Conservation (phyloP, 2,329 filamentous ascomycete species). For the Emericellopsis cladophorae region DNA sequence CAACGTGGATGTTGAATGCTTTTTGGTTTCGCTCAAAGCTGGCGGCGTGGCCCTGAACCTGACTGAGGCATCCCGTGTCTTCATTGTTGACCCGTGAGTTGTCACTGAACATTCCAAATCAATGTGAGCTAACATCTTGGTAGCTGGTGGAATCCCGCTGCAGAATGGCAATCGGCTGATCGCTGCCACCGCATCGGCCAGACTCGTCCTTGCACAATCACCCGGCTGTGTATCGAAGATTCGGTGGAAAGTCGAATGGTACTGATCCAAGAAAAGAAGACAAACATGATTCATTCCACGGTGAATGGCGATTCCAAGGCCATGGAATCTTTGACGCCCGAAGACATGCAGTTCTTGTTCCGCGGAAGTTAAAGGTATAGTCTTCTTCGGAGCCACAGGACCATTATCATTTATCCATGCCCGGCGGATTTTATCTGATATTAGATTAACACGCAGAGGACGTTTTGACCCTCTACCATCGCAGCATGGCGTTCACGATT, state of each 20-base stretch:
- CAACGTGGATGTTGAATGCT: conserved; percentile 87
- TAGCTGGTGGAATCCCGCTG: conserved; percentile 99
- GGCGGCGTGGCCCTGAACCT: conserved; percentile 92
- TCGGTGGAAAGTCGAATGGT: conserved; percentile 95
- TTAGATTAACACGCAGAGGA: too few species aligned
- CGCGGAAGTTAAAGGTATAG: conserved; percentile 30
- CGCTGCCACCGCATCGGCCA: conserved; percentile 92
- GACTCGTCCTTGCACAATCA: conserved; percentile 85
- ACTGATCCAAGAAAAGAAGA: conserved; percentile 94
- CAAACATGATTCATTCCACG: conserved; percentile 93
- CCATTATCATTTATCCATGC: too few species aligned
- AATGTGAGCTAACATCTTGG: conserved; percentile 1
- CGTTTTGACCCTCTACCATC: too few species aligned
- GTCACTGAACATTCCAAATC: too few species aligned
- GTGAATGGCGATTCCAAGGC: conserved; percentile 86
- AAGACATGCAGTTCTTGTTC: conserved; percentile 96
- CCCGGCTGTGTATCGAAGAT: conserved; percentile 89
- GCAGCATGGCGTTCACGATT: too few species aligned
- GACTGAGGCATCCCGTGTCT: conserved; percentile 88
- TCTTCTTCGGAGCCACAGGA: too few species aligned
- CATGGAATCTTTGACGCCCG: conserved; percentile 79
- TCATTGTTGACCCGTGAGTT: conserved; percentile 92
- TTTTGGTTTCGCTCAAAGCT: conserved; percentile 90
- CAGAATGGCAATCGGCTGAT: conserved; percentile 96
- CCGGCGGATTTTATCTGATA: too few species aligned